Conservation (phyloP, 2,329 filamentous ascomycete species). For the Alternaria solani region DNA sequence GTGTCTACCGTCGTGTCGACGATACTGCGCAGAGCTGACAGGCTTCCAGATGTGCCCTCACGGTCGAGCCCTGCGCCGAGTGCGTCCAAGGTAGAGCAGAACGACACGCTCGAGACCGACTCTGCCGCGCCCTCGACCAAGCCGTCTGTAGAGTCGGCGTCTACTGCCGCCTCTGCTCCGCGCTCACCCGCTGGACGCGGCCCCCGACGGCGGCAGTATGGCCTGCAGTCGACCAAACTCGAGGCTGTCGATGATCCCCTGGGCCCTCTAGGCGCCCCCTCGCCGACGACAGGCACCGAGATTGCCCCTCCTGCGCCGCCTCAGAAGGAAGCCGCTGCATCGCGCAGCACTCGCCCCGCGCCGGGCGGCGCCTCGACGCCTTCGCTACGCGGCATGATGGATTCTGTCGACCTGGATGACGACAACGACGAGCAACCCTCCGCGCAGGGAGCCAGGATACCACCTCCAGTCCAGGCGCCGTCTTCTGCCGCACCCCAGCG, state of each 20-base stretch:
- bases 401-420: conserved; percentile 77
- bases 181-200: conserved; percentile 60
- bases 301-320: conserved; percentile 74
- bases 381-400: conserved; percentile 61
- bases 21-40: conserved; percentile 24
- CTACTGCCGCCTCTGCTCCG: conserved; percentile 52
- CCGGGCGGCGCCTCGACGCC: conserved; percentile 64
- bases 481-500: conserved; percentile 57
- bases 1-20: conserved; percentile 3
- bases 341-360: conserved; percentile 56
- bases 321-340: conserved; percentile 67
- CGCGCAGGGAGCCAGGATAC: conserved; percentile 67
- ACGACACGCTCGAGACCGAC: conserved; percentile 46
- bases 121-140: conserved; percentile 26
- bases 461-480: conserved; percentile 67
- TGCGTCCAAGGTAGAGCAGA: conserved; percentile 48
- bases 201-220: conserved; percentile 66
- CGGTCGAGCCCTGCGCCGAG: conserved; percentile 54
- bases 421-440: conserved; percentile 59
- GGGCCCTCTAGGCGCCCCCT: conserved; percentile 76
- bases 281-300: conserved; percentile 59
- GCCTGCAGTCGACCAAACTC: conserved; percentile 78
- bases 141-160: conserved; percentile 37
- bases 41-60: conserved; percentile 56
- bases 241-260: conserved; percentile 79